Conservation (phyloP, 1,284 basidiomycete genomes). For the Heterobasidion annosum region DNA sequence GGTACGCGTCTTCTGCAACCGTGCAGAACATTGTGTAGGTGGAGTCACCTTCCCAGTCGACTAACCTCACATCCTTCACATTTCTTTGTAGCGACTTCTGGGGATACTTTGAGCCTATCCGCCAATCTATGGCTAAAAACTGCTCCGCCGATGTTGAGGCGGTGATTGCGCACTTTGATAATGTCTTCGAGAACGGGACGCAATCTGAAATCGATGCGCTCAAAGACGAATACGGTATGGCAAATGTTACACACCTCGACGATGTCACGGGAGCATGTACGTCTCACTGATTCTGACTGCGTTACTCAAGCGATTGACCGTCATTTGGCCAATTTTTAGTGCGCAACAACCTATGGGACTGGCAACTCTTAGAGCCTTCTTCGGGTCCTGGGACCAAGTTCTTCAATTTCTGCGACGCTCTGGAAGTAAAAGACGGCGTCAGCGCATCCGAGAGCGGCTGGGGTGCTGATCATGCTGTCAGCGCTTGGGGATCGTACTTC, state of each 20-base stretch:
- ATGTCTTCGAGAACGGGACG: constrained; percentile 38
- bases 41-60: too few relatives aligned
- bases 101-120: constrained; percentile 64
- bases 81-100: constrained; percentile 45
- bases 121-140: constrained; percentile 60
- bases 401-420: constrained; percentile 64
- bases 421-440: constrained; percentile 47
- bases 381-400: constrained; percentile 34
- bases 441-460: constrained; percentile 47
- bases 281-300: constrained; percentile 7
- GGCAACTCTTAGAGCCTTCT: constrained; percentile 47
- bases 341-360: constrained; percentile 43
- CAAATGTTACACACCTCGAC: constrained; percentile 46
- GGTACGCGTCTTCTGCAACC: constrained; percentile 66
- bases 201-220: constrained; percentile 36
- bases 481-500: constrained; percentile 54
- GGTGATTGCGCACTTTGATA: constrained; percentile 54
- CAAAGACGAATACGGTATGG: constrained; percentile 52
- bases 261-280: constrained; percentile 56
- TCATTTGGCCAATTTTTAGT: constrained; percentile 24
- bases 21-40: constrained; percentile 57
- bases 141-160: constrained; percentile 64
- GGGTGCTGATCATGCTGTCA: constrained; percentile 54
- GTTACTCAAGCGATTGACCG: background rate
- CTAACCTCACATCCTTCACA: background rate